Base-by-base conservation (phyloP, 805 yeast species). In the Lipomyces spencermartinsiae region DNA sequence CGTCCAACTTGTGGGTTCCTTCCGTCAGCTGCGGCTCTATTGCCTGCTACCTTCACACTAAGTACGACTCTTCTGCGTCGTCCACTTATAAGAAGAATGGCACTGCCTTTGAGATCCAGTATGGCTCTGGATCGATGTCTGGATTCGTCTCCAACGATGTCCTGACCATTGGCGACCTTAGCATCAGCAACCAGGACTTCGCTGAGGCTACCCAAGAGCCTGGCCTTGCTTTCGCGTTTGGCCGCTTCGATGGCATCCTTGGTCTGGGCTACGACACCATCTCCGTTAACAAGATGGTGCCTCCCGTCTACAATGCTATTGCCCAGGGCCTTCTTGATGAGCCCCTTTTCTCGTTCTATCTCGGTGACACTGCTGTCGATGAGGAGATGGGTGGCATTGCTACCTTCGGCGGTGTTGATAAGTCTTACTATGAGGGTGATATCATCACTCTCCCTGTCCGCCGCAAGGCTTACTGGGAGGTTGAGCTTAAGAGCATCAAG, bases 391-490 rank as follows among this genome's bases (percentile, higher is more conserved):
- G 97, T 62, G 98, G 99, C 76, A 86, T 89, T 74, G 97, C 95
- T 73, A 92, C 97, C 39, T 92, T 95, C 78, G 99, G 99, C 79
- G 99, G 99, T 74, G 83, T 89, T 73, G 98, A 94, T 78, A 85
- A 88, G 74, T 78, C 88, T 70, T 86, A 88, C 78, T 92, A 83
- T 80, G 81, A 83, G 61, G 99, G 99, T 73, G 87, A 94, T 74
- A 85, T 95, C 76, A 91, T 94, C 63, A 93, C 97, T 93, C 86
- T 95, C 81, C 99, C 99, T 68, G 96, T 95, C 71, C 92, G 99
- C 85, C 92, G 99, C 86, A 93, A 93, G 88, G 99, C 98, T 43
- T 95, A 95, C 87, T 95, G 99, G 99, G 99, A 95, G 85, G 99
- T 95, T 69, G 87, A 89, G 74, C 90, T 95, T 74, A 92, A 92